Base-by-base conservation (phyloP, 164 flowering plant genomes). In the Vitis cinerea region DNA sequence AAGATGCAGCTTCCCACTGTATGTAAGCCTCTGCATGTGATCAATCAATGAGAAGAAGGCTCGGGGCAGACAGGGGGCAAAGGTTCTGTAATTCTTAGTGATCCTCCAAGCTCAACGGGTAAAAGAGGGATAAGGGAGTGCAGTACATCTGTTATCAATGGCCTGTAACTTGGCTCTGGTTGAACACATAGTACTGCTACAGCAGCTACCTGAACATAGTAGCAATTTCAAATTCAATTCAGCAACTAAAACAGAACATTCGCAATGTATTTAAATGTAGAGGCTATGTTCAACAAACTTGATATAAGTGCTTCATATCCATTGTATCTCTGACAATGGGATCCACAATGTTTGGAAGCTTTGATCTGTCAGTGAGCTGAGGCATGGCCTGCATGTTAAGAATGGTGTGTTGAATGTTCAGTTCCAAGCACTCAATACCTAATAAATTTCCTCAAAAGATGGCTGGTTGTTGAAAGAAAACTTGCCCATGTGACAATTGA, bases 401-500 rank as follows among this genome's bases (percentile, higher is more conserved):
- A 48, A 59, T 23, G 10, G 27, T n/a, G 1, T 14, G 48, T 8
- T 19, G 9, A 50, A 53, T 50, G 48, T 55, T 27, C 10, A 47
- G 27, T 8, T 23, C n/a, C 9, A 57, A 57, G 60, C 8, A 11
- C 9, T 44, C 4, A 64, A 50, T 31, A 59, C 29, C 44, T 59
- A 31, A 13, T 10, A 49, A 64, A 1, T 48, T 23, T 47, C 11
- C 48, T 63, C 12, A 12, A 56, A 47, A 51, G 63, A 31, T 29
- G 54, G 29, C 9, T 62, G 51, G 61, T 11, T 48, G 11, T 58
- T 8, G 27, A 19, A 69, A 65, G 17, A 10, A 55, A 48, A 7
- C 31, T 52, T 85, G 91, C 99, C 97, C 99, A 94, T 66, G 94
- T 84, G 61, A 92, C 95, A 54, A 92, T 81, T 29, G 99, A 92